Evolutionary conservation across 495 filamentous ascomycete species (phyloP).

Genomic region (Cudoniella acicularis): DNA sequence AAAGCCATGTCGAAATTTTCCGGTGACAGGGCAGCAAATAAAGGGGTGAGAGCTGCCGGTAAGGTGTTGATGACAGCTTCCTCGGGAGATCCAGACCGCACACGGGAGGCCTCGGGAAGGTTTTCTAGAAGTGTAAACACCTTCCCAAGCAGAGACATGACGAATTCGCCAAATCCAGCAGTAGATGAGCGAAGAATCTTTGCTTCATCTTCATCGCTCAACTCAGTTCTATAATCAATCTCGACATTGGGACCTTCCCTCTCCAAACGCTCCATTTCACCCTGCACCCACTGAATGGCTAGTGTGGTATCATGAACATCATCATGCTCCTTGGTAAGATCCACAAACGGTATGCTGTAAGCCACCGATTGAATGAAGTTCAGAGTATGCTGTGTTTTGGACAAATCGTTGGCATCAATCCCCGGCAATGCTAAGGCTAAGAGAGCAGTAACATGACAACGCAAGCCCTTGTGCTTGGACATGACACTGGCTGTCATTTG

Average conservation of each 20-base stretch:
- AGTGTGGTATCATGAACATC: constrained; percentile 72
- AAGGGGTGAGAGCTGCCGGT: constrained; percentile 84
- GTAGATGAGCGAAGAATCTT: constrained; percentile 94
- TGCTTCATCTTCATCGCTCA: constrained; percentile 83
- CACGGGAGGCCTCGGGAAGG: constrained; percentile 80
- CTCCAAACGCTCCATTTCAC: constrained; percentile 91
- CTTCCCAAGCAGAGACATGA: constrained; percentile 83
- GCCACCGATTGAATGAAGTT: constrained; percentile 92
- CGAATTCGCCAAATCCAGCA: constrained; percentile 86
- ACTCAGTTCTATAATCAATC: constrained; percentile 77
- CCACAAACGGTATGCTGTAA: constrained; percentile 89
- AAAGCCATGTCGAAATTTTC: constrained; percentile 90
- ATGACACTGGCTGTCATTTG: constrained; percentile 87
- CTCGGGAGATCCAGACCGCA: constrained; percentile 87
- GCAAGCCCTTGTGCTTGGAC: constrained; percentile 84
- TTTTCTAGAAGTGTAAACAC: constrained; percentile 96
- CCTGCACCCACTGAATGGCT: constrained; percentile 90
- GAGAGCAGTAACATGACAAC: constrained; percentile 91
- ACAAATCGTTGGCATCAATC: constrained; percentile 96
- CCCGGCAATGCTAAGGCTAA: constrained; percentile 89
- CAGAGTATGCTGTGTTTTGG: constrained; percentile 91
- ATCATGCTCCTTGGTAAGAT: constrained; percentile 67
- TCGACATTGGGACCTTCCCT: constrained; percentile 76
- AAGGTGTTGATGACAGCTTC: constrained; percentile 97
- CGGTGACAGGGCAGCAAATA: constrained; percentile 88